A percentile compares a stretch with the other conserved stretches of the same genome.
Evolutionary conservation across 2,329 filamentous ascomycete genomes (phyloP).

Genomic region (Aspergillus chevalieri): DNA sequence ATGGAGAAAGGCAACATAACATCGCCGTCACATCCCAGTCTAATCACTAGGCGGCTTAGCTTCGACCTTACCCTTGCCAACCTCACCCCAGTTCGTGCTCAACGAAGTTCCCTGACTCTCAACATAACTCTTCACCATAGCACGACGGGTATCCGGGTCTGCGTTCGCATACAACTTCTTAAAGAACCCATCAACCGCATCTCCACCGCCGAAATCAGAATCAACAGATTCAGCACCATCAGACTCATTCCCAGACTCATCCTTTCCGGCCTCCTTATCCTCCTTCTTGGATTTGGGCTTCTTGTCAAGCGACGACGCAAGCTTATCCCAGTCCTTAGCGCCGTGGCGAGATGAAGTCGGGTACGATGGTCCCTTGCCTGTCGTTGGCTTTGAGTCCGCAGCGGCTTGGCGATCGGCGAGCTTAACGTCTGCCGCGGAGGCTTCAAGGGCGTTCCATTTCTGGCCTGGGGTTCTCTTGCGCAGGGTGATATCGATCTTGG

Average conservation of each 20-base stretch:
- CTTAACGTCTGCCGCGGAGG: conserved; percentile 24
- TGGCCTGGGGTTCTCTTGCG: conserved; percentile 58
- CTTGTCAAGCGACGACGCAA: conserved; percentile 50
- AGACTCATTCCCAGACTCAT: conserved; percentile 47
- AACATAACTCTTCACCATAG: conserved; percentile 95
- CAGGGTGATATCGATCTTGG: conserved; percentile 73
- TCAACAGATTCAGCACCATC: conserved; percentile 43
- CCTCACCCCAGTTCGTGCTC: conserved; percentile 87
- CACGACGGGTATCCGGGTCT: conserved; percentile 72
- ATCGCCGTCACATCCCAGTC: neutral
- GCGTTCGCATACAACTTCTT: conserved; percentile 77
- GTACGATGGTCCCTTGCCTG: conserved; percentile 55
- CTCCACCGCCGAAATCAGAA: conserved; percentile 45
- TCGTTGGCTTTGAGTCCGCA: conserved; percentile 8
- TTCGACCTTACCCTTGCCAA: conserved; percentile 65
- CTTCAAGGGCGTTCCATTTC: conserved; percentile 63
- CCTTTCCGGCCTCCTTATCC: conserved; percentile 21
- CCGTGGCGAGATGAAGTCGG: conserved; percentile 80
- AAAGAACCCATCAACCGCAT: conserved; percentile 76
- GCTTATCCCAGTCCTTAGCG: conserved; percentile 86
- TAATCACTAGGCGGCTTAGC: conserved; percentile 22
- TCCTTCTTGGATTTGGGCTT: conserved; percentile 27
- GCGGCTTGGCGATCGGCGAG: conserved; percentile 14
- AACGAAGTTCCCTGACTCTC: conserved; percentile 91
- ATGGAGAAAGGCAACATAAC: neutral